phyloP scores from a whole-genome alignment of 2,329 filamentous ascomycete species.

The Sarocladiaceae sp. region DNA sequence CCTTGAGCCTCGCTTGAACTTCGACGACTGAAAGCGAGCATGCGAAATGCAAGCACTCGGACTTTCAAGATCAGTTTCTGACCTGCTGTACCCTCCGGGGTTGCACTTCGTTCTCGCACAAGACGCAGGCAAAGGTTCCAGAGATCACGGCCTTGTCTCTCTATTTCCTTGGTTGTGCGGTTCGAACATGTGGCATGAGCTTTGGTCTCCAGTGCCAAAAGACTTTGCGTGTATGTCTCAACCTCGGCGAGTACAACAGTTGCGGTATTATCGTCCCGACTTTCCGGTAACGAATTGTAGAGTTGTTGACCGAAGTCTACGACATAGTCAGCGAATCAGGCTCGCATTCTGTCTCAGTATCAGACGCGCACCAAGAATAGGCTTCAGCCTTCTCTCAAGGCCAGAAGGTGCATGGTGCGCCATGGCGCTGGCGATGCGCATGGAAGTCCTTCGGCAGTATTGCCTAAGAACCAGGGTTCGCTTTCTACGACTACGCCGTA shows the following conservation, averaged over 20 bases:
- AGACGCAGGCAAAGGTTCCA: constrained; percentile 65
- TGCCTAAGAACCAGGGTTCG: too few species aligned
- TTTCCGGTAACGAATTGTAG: background rate
- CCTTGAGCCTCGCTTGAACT: constrained; percentile 20
- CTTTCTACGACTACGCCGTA: too few species aligned
- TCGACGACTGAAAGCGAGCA: constrained; percentile 56
- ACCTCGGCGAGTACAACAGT: constrained; percentile 24
- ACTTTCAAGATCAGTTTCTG: constrained; percentile 31
- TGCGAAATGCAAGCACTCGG: constrained; percentile 58
- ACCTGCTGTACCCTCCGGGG: constrained; percentile 15
- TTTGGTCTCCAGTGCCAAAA: background rate
- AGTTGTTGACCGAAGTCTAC: background rate
- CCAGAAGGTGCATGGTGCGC: constrained; percentile 6
- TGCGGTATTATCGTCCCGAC: background rate
- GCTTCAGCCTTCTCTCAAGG: constrained; percentile 19
- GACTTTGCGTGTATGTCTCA: constrained; percentile 19
- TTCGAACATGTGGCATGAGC: background rate
- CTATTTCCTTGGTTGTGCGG: constrained; percentile 38
- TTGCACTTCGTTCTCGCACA: constrained; percentile 21
- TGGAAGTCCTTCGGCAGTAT: too few species aligned
- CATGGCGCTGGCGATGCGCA: too few species aligned
- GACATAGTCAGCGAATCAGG: too few species aligned
- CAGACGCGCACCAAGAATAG: constrained; percentile 18
- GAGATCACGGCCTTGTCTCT: constrained; percentile 51
- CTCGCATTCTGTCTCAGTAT: too few species aligned